phyloP scores from a whole-genome alignment of 2,329 filamentous ascomycete genomes.

The Chrysoporthe deuterocubensis region DNA sequence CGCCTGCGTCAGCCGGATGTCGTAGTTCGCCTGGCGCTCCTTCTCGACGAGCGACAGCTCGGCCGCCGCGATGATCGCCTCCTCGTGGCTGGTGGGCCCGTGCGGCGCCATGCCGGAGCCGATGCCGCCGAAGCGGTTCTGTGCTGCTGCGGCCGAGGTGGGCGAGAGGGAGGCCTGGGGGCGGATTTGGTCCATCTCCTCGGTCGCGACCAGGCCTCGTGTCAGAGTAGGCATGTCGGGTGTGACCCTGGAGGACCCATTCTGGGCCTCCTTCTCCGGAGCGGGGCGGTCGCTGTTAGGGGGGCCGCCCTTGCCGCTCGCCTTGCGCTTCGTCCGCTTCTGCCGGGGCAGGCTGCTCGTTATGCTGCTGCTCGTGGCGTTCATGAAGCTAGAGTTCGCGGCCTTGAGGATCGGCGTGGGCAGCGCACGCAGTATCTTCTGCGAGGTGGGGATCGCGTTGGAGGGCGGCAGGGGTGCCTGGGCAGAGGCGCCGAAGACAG shows the following conservation, averaged over 20 bases:
- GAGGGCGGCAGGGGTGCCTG: conserved; percentile 73
- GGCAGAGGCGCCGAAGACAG: conserved; percentile 70
- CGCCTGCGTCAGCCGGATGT: conserved; percentile 83
- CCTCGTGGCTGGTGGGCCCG: conserved; percentile 28
- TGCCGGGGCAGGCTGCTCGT: conserved; percentile 71
- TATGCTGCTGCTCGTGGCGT: conserved; percentile 84
- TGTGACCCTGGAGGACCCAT: conserved; percentile 35
- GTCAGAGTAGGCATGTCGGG: conserved; percentile 31
- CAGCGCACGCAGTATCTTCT: conserved; percentile 86
- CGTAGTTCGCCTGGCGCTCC: conserved; percentile 76
- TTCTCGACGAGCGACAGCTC: conserved; percentile 68
- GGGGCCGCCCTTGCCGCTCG: conserved; percentile 42
- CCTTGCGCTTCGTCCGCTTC: conserved; percentile 41
- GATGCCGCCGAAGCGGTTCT: conserved; percentile 18
- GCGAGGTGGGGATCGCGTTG: conserved; percentile 86
- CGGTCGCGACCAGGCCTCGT: conserved; percentile 41
- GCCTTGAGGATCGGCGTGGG: conserved; percentile 91
- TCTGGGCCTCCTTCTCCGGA: conserved; percentile 56
- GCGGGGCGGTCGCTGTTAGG: conserved; percentile 39
- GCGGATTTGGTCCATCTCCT: conserved; percentile 55
- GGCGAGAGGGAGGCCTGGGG: conserved; percentile 32
- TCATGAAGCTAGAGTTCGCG: conserved; percentile 95
- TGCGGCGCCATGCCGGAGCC: conserved; percentile 2
- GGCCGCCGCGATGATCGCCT: conserved; percentile 53
- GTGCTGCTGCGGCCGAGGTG: conserved; percentile 31